Evolutionary conservation across 192 early-diverging fungal genomes (phyloP).

Genomic region (Gryganskiella cystojenkinii): DNA sequence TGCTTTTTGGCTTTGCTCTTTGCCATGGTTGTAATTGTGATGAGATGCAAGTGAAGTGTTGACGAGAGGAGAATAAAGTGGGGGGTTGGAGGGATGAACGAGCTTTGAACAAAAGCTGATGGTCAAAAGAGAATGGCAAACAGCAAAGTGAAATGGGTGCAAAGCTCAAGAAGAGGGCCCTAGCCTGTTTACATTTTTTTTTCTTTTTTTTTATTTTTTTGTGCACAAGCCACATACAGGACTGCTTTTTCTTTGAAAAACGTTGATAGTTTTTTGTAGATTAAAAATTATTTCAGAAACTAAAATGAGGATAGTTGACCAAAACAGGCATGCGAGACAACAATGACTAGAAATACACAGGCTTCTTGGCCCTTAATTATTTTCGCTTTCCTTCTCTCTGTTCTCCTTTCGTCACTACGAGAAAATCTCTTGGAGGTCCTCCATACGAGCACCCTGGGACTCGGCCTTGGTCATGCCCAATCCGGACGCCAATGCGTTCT

Average conservation of each 20-base stretch:
- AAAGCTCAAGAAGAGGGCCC: background rate
- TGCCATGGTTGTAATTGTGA: conserved; percentile 16
- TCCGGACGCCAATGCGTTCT: conserved; percentile 68
- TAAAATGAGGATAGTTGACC: no score
- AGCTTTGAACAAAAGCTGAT: background rate
- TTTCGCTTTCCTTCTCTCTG: conserved; percentile 3
- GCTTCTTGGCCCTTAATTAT: no score
- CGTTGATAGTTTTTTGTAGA: no score
- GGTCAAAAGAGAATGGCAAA: background rate
- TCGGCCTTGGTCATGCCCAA: conserved; percentile 61
- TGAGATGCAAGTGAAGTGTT: background rate
- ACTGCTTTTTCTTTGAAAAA: background rate
- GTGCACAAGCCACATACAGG: background rate
- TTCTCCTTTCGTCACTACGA: conserved; percentile 42
- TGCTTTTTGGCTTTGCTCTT: conserved; percentile 27
- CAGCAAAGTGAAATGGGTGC: background rate
- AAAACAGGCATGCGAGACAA: background rate
- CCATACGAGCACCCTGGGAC: conserved; percentile 50
- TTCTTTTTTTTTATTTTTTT: background rate
- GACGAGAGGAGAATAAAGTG: background rate
- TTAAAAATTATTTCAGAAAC: no score
- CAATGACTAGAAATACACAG: background rate
- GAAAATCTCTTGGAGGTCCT: conserved; percentile 60
- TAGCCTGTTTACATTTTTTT: background rate
- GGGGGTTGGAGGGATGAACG: background rate